Percentiles rank a stretch among this genome's conserved stretches.
Conservation (phyloP, 108 stramenopile species). For the Parmales sp. region DNA sequence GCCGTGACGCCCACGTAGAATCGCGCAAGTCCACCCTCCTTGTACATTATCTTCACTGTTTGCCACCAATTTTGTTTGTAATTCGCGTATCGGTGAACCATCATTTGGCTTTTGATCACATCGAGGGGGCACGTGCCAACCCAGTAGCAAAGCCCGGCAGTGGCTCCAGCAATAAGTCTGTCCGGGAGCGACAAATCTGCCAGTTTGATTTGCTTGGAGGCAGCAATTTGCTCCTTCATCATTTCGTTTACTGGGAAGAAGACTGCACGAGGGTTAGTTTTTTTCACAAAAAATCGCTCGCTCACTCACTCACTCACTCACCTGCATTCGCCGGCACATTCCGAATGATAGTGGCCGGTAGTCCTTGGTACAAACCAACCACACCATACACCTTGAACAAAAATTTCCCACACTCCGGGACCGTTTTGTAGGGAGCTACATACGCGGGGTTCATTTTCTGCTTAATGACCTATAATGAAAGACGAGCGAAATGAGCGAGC, state of each 20-base stretch:
- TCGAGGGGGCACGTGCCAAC: slow-evolving; percentile 10
- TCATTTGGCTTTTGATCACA: neutral
- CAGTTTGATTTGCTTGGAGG: too few species aligned
- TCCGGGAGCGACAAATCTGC: neutral
- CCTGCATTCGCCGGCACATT: slow-evolving; percentile 1
- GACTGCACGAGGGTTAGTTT: too few species aligned
- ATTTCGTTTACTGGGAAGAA: slow-evolving; percentile 9
- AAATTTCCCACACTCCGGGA: neutral
- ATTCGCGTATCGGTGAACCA: neutral
- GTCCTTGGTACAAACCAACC: neutral
- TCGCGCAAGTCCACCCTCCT: neutral
- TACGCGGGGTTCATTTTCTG: neutral
- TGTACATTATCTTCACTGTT: neutral
- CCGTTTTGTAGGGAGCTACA: neutral
- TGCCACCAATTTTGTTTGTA: neutral
- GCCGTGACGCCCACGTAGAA: neutral
- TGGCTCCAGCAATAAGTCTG: neutral
- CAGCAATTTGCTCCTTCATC: neutral
- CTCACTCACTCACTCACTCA: too few species aligned
- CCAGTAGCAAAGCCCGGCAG: slow-evolving; percentile 10
- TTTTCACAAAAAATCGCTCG: too few species aligned
- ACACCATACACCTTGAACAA: neutral
- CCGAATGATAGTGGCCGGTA: neutral
- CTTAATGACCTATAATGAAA: neutral
- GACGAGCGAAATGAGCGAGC: neutral